Conservation (phyloP, 2,329 filamentous ascomycete species). For the Cylindrodendrum hubeiense region DNA sequence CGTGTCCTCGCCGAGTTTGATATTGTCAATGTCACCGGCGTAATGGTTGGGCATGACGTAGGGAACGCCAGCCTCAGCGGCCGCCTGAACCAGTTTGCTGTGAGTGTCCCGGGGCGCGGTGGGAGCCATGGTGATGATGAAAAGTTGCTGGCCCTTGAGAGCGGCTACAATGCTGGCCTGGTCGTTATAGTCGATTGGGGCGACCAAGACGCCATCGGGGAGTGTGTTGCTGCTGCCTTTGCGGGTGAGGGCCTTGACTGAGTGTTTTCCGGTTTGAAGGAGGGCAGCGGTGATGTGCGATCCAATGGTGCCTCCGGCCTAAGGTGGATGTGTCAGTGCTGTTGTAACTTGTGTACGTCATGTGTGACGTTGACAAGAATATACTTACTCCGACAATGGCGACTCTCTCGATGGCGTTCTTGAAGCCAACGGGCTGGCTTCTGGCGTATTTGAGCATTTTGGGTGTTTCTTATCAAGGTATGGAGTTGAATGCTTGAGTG, state of each 20-base stretch:
- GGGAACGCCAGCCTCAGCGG: conserved; percentile 62
- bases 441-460: conserved; percentile 38
- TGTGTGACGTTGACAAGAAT: not conserved
- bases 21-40: conserved; percentile 47
- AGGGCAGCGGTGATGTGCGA: conserved; percentile 55
- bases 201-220: conserved; percentile 57
- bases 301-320: conserved; percentile 30
- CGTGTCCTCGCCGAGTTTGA: conserved; percentile 46
- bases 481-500: not conserved
- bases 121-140: conserved; percentile 63
- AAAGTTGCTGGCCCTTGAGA: conserved; percentile 65
- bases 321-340: not conserved
- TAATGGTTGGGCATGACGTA: conserved; percentile 66
- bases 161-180: conserved; percentile 58
- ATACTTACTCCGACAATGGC: conserved; percentile 59
- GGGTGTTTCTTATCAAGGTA: not conserved
- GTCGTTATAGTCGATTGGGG: conserved; percentile 59
- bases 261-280: conserved; percentile 62
- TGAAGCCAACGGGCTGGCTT: conserved; percentile 39
- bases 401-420: conserved; percentile 53
- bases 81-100: conserved; percentile 60
- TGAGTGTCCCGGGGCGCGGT: conserved; percentile 57
- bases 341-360: not conserved
- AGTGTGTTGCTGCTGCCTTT: conserved; percentile 54
- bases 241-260: conserved; percentile 65